Evolutionary conservation across 2,329 filamentous ascomycete genomes (phyloP), one percentile per base, ranked within the genome.

Genomic region (Arthrobotrys sinensis): DNA sequence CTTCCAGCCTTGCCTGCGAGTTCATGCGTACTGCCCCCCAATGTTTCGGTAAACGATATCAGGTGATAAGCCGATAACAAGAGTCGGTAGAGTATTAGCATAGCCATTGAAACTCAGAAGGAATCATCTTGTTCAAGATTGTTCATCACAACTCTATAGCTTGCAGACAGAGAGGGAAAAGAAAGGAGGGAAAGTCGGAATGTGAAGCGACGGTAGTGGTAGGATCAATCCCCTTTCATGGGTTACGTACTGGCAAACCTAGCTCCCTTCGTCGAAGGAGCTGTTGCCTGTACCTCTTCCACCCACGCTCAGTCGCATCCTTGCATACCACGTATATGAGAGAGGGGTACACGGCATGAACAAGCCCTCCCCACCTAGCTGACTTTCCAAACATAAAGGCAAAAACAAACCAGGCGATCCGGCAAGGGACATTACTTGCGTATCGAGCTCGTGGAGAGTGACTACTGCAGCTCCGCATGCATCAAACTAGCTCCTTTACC

Each of bases 321-420:
- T 64, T 77, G 65, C 73, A 71, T 19, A 72, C 62, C 62, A 67
- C 60, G 62, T 53, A 52, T 38, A 34, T 43, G 46, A 52, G 60
- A 62, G 75, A 78, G 75, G 75, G 67, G 75, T 71, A 67, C 75
- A 78, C 46, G 62, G 75, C 75, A 78, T 78, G 67, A 78, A 78
- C 45, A 32, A 48, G 45, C 52, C 53, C 75, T 66, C 64, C 73
- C 73, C 65, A 55, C 75, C 75, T 68, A 45, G 40, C 50, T 78
- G 21, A 46, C 48, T 78, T 64, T 68, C 62, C 50, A 60, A 67
- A 63, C 57, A 70, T 38, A 66, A 60, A 62, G 16, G 21, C 64
- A 57, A 77, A 66, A 57, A 64, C 16, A 63, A 66, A 10, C 55
- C 16, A 50, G 66, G 60, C 65, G 70, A 75, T 75, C 75, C 45